Conservation (phyloP, 2,329 filamentous ascomycete species). For the Paecilomyces fulvus region DNA sequence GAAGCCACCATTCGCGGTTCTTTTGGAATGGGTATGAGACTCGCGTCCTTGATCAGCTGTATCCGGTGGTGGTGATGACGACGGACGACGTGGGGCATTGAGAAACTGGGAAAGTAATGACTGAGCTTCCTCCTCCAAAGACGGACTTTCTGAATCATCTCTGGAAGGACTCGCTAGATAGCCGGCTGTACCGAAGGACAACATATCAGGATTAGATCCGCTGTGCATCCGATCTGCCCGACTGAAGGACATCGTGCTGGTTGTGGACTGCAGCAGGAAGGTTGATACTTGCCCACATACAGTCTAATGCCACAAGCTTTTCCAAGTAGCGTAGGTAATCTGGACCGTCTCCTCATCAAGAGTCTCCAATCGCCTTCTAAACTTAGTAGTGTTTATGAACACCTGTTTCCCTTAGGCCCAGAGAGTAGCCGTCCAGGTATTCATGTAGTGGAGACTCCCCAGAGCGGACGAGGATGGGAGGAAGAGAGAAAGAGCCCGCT, state of each 20-base stretch:
- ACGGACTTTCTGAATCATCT: conserved; percentile 11
- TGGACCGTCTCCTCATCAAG: too few relatives aligned
- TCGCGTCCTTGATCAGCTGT: not conserved
- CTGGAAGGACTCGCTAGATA: not conserved
- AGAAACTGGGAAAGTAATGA: conserved; percentile 19
- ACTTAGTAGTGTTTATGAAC: too few relatives aligned
- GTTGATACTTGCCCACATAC: too few relatives aligned
- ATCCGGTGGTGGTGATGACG: not conserved
- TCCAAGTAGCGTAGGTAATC: too few relatives aligned
- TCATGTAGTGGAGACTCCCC: too few relatives aligned
- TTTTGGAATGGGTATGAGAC: not conserved
- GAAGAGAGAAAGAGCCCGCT: not conserved
- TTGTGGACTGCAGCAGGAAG: too few relatives aligned
- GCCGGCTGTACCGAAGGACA: not conserved
- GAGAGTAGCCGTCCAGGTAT: too few relatives aligned
- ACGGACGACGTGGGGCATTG: conserved; percentile 4
- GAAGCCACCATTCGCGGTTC: not conserved
- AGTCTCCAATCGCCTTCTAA: too few relatives aligned
- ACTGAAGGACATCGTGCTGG: not conserved
- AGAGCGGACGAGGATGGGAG: not conserved
- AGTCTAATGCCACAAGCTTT: too few relatives aligned
- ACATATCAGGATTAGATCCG: not conserved
- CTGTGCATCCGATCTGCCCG: not conserved
- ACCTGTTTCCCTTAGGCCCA: too few relatives aligned
- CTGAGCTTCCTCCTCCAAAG: conserved; percentile 12